Conservation (phyloP, 2,329 filamentous ascomycete species). For the Immersiporthe knoxdaviesiana region DNA sequence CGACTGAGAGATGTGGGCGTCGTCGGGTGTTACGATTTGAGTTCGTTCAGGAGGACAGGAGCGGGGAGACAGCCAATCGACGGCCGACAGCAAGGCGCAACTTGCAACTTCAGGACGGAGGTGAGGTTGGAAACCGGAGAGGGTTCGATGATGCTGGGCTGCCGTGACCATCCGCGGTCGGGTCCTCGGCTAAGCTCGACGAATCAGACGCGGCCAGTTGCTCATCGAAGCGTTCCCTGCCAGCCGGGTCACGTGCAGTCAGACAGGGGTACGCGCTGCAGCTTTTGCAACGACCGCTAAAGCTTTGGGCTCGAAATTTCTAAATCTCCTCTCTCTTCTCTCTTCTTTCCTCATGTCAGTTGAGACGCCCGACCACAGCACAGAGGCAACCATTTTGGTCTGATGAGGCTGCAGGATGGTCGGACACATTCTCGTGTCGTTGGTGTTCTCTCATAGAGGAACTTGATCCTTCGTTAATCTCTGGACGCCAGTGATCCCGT, state of each 20-base stretch:
- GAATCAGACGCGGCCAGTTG: slow-evolving; percentile 41
- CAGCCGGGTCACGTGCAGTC: slow-evolving; percentile 31
- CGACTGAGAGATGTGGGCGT: slow-evolving; percentile 9
- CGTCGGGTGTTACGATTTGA: background rate
- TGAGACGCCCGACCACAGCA: slow-evolving; percentile 48
- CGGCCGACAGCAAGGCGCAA: slow-evolving; percentile 22
- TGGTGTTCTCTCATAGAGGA: slow-evolving; percentile 49
- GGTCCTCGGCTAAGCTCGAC: slow-evolving; percentile 49
- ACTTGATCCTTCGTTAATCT: slow-evolving; percentile 62
- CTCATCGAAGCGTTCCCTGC: slow-evolving; percentile 27
- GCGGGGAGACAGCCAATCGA: slow-evolving; percentile 21
- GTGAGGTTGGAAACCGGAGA: slow-evolving; percentile 18
- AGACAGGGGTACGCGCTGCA: slow-evolving; percentile 31
- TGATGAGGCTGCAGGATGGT: slow-evolving; percentile 38
- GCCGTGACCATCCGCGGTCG: slow-evolving; percentile 35
- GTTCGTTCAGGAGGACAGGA: background rate
- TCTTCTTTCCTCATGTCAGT: slow-evolving; percentile 53
- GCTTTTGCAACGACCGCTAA: slow-evolving; percentile 19
- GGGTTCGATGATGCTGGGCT: slow-evolving; percentile 25
- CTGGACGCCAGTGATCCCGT: slow-evolving; percentile 52
- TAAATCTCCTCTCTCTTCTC: slow-evolving; percentile 26
- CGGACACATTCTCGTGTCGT: slow-evolving; percentile 36
- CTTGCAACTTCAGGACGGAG: background rate
- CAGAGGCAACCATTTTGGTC: slow-evolving; percentile 32
- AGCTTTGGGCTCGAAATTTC: slow-evolving; percentile 20